Conservation (phyloP, 129 eudicot species). For the Mikania micrantha region DNA sequence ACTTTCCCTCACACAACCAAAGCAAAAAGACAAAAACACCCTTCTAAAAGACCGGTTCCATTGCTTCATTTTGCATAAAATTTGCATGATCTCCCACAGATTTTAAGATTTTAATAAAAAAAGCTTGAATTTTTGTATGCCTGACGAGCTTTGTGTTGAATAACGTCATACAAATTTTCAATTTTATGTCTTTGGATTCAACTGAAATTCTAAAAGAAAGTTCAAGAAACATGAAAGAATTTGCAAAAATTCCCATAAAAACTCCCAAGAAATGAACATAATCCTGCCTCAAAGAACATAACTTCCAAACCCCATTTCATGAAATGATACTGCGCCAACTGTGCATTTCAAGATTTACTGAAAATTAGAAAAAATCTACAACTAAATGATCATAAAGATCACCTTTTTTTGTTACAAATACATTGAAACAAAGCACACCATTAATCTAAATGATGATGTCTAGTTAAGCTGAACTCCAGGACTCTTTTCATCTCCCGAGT, state of each 20-base stretch:
- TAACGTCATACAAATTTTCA: neutral
- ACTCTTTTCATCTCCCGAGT: slow-evolving; percentile 35
- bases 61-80: neutral
- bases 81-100: slow-evolving; percentile 4
- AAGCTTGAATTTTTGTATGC: neutral
- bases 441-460: slow-evolving; percentile 11
- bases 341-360: slow-evolving; percentile 11
- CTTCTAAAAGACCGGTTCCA: neutral
- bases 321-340: slow-evolving; percentile 26
- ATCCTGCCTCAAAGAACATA: slow-evolving; percentile 8
- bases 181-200: neutral
- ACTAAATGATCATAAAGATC: slow-evolving; percentile 19
- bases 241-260: neutral
- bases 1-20: slow-evolving; percentile 76
- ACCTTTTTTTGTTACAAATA: slow-evolving; percentile 31
- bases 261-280: slow-evolving; percentile 15
- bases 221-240: neutral
- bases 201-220: neutral
- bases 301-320: slow-evolving; percentile 13
- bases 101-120: slow-evolving; percentile 10
- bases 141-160: neutral
- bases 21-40: slow-evolving; percentile 33
- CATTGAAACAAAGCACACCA: slow-evolving; percentile 33
- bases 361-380: slow-evolving; percentile 15
- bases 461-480: slow-evolving; percentile 36